phyloP scores from a whole-genome alignment of 805 yeast genomes.

The Nakazawaea ernobii region DNA sequence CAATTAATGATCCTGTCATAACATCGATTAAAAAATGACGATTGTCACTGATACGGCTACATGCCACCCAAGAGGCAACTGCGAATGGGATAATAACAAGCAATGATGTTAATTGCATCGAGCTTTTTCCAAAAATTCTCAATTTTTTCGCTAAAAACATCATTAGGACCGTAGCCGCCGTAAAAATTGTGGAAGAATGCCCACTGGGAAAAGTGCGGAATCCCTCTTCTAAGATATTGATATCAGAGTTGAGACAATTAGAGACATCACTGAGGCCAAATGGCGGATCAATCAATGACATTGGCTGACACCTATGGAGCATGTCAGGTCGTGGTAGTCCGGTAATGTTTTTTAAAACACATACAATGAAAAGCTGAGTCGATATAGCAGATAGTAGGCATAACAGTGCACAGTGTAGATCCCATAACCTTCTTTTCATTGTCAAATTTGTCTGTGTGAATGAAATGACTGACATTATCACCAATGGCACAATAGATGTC shows the following conservation, averaged over 20 bases:
- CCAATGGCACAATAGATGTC: slow-evolving; percentile 26
- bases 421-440: slow-evolving; percentile 30
- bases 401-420: slow-evolving; percentile 30
- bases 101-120: slow-evolving; percentile 27
- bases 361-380: slow-evolving; percentile 31
- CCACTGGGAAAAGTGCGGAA: slow-evolving; percentile 57
- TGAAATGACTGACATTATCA: slow-evolving; percentile 20
- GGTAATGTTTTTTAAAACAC: slow-evolving; percentile 39
- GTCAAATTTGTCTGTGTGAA: slow-evolving; percentile 16
- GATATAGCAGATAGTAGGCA: slow-evolving; percentile 32
- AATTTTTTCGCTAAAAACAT: slow-evolving; percentile 29
- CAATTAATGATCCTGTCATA: slow-evolving; percentile 32
- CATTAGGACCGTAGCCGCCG: slow-evolving; percentile 34
- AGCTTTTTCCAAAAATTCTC: slow-evolving; percentile 30
- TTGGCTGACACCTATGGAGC: slow-evolving; percentile 42
- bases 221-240: slow-evolving; percentile 37
- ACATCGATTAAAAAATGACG: slow-evolving; percentile 38
- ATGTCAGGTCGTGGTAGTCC: slow-evolving; percentile 52
- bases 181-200: slow-evolving; percentile 46
- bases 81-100: slow-evolving; percentile 29
- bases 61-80: slow-evolving; percentile 28
- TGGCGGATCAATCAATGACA: slow-evolving; percentile 25
- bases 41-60: slow-evolving; percentile 42
- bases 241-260: slow-evolving; percentile 36
- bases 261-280: slow-evolving; percentile 36